These are phyloP conservation scores for Polytrichum commune DNA, from an alignment of 225 moss, liverwort and hornwort species.

Conservation along the genomic window DNA sequence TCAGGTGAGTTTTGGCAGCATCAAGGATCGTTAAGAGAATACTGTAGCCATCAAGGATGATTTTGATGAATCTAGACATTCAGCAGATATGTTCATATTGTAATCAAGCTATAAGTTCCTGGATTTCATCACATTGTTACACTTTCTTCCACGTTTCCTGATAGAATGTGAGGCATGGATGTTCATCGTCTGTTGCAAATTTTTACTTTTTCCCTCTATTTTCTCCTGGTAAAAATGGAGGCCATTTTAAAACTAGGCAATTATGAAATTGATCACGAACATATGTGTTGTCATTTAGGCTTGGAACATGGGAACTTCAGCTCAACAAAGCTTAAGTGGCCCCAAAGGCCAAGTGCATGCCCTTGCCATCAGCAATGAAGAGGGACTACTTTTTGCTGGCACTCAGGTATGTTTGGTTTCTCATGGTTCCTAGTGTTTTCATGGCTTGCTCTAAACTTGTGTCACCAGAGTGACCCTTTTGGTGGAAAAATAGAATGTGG, in stretches of 20 bases:
- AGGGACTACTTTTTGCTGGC: constrained; percentile 80
- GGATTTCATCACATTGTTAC: too few species aligned
- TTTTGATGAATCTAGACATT: too few species aligned
- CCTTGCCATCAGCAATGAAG: constrained; percentile 62
- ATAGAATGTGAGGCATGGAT: too few species aligned
- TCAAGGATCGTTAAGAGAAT: neutral
- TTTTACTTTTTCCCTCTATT: too few species aligned
- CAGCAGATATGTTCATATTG: too few species aligned
- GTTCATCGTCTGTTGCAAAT: too few species aligned
- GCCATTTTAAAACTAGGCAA: too few species aligned
- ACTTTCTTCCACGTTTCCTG: too few species aligned
- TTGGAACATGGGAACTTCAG: constrained; percentile 77
- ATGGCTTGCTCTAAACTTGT: neutral
- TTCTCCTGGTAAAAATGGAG: too few species aligned
- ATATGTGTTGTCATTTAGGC: constrained; percentile 41
- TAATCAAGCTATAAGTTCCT: too few species aligned
- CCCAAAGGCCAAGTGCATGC: constrained; percentile 84
- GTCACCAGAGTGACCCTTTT: neutral
- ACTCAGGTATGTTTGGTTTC: constrained; percentile 48
- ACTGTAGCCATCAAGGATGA: neutral
- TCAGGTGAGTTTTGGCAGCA: constrained; percentile 39
- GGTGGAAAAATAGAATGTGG: neutral
- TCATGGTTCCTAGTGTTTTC: too few species aligned
- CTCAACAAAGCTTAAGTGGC: constrained; percentile 70
- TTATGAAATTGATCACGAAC: too few species aligned